Evolutionary conservation across 2,329 filamentous ascomycete species (phyloP), one percentile per base, ranked within the genome.

Genomic region (Zymoseptoria ardabiliae): DNA sequence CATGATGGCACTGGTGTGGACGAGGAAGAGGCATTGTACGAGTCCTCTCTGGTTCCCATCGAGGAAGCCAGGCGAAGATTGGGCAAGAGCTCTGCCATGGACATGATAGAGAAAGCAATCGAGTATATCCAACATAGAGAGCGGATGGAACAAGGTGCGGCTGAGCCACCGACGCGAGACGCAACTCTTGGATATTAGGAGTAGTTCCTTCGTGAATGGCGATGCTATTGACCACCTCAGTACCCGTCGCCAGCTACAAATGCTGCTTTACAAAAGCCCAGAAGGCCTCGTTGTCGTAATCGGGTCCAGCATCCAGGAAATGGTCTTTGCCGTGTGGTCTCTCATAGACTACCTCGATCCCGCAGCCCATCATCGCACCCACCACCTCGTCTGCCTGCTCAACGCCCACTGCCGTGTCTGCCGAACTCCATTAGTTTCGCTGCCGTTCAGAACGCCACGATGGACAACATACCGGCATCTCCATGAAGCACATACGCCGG

Each of bases 1-100:
- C 78, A 80, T 65, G 72, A 76, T 60, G 74, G 73, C 2, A 81
- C 79, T 6, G 78, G 79, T 0, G 79, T 81, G 0, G 74, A 81
- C 66, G 74, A 73, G 21, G 77, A 79, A 55, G 79, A 81, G 64
- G 65, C 66, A 41, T 65, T 72, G 58, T 81, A 80, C 66, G 63
- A 74, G 61, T 76, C 74, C 54, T 66, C 72, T 54, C 61, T 81
- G 50, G 59, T 81, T 53, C 65, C 71, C 1, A 67, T 81, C 1
- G 72, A 75, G 4, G 77, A 80, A 58, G 79, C 78, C 2, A 64
- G 74, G 11, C 41, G 61, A 63, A 74, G 70, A 63, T 58, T 81
- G 53, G 71, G 71, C 2, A 73, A 70, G 30, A 72, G 65, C 9
- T 70, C 79, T 5, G 73, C 74, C 74, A 76, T 72, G 30, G 76